Base-by-base conservation (phyloP, 495 filamentous ascomycete species). In the Parachaetomium inaequale region DNA sequence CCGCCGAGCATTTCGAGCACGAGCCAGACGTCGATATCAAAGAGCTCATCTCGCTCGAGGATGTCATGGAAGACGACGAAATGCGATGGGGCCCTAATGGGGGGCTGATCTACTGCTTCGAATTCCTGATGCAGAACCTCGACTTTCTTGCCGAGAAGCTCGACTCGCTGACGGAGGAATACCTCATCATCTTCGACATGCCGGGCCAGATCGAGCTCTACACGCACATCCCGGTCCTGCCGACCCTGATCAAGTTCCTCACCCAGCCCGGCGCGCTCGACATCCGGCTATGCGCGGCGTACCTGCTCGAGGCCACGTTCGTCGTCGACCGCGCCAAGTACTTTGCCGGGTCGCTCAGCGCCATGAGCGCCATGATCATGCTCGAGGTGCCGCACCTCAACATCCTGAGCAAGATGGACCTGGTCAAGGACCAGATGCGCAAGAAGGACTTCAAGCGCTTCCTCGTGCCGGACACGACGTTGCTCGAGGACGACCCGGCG, bases 1-100 rank as follows among this genome's bases (percentile, higher is more conserved):
- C 94, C 59, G 94, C 94, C 66, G 93, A 97, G 74, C 84, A 87
- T 45, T 98, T 98, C 74, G 83, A 85, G 67, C 95, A 96, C 73
- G 80, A 91, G 64, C 94, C 94, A 1, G 94, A 98, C 70, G 84
- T 98, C 64, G 94, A 98, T 72, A 98, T 98, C 79, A 93, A 92
- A 71, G 93, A 98, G 58, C 84, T 97, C 28, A 96, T 98, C 74
- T 91, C 89, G 2, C 85, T 98, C 50, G 89, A 96, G 69, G 94
- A 98, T 85, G 94, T 96, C 28, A 98, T 98, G 94, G 94, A 97
- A 60, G 94, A n/a, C n/a, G n/a, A n/a, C n/a, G n/a, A 98, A 76
- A 84, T 96, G 82, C 83, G 85, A 46, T 82, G 97, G 7, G 94
- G 94, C 5, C 94, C 94, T 28, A 98, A 98, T 69, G 94, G 94